These are phyloP conservation scores for Metschnikowia vanudenii DNA, from an alignment of 805 yeast species.

Conservation along the genomic window DNA sequence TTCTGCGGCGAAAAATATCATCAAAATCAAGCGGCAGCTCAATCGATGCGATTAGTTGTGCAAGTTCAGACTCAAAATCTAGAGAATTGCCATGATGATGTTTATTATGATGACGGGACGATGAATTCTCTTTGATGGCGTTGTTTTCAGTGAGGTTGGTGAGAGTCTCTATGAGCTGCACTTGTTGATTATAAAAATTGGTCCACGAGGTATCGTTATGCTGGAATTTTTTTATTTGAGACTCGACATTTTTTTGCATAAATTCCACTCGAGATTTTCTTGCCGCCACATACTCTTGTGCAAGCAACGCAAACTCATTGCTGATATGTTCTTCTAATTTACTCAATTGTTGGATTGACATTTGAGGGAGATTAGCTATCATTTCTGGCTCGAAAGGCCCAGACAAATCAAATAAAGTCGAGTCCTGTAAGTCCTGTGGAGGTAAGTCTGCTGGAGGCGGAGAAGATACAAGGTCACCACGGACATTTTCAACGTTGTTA, in stretches of 20 bases:
- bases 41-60: slow-evolving; percentile 27
- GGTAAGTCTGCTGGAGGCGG: slow-evolving; percentile 13
- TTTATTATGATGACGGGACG: slow-evolving; percentile 2
- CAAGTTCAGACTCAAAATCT: slow-evolving; percentile 34
- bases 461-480: slow-evolving; percentile 2
- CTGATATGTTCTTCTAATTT: slow-evolving; percentile 21
- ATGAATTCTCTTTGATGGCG: slow-evolving; percentile 15
- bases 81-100: background rate
- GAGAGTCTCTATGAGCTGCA: slow-evolving; percentile 34
- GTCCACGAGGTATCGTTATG: slow-evolving; percentile 35
- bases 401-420: background rate
- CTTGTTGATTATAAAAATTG: slow-evolving; percentile 32
- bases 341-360: slow-evolving; percentile 27
- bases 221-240: slow-evolving; percentile 25
- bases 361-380: slow-evolving; percentile 19
- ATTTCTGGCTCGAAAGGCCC: slow-evolving; percentile 17
- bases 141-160: slow-evolving; percentile 33
- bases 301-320: slow-evolving; percentile 26
- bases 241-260: slow-evolving; percentile 25
- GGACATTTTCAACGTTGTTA: background rate
- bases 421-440: slow-evolving; percentile 3
- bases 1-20: slow-evolving; percentile 20
- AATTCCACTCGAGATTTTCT: slow-evolving; percentile 30
- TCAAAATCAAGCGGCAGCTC: slow-evolving; percentile 39
- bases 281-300: slow-evolving; percentile 27